Percentiles rank a stretch among this genome's conserved stretches.
Evolutionary conservation across 163 green algal genomes (phyloP).

Genomic region (Scenedesmus sp.): DNA sequence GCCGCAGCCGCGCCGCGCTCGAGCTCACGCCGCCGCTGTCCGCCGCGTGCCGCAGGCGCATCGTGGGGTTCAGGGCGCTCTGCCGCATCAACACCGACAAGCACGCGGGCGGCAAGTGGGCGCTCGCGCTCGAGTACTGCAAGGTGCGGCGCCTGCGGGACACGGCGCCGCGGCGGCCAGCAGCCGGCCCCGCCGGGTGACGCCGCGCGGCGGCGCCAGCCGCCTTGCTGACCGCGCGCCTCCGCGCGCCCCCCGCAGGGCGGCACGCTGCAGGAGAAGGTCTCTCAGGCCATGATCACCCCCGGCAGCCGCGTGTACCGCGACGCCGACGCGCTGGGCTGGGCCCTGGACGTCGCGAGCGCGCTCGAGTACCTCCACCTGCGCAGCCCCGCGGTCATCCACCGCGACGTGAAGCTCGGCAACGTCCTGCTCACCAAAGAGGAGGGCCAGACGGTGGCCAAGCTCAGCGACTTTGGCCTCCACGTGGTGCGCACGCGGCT

Average conservation of each 20-base stretch:
- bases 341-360: slow-evolving; percentile 22
- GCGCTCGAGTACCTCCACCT: slow-evolving; percentile 33
- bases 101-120: not conserved
- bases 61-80: slow-evolving; percentile 3
- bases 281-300: slow-evolving; percentile 11
- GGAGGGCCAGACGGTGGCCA: not conserved
- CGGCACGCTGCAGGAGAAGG: slow-evolving; percentile 2
- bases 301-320: not conserved
- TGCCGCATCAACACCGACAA: not conserved
- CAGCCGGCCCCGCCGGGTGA: not conserved
- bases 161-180: not conserved
- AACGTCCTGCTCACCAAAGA: slow-evolving; percentile 26
- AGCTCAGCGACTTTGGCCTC: slow-evolving; percentile 20
- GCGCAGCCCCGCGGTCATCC: slow-evolving; percentile 21
- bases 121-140: slow-evolving; percentile 11
- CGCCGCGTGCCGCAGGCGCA: not conserved
- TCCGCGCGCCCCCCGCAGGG: not conserved
- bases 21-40: no score
- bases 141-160: not conserved
- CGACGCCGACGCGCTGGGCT: not conserved
- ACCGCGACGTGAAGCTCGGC: slow-evolving; percentile 38
- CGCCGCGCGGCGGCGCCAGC: not conserved
- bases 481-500: slow-evolving; percentile 22
- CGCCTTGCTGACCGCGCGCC: not conserved
- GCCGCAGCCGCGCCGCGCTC: no score